Conservation (phyloP, 805 yeast genomes). For the Kazachstania martiniae region DNA sequence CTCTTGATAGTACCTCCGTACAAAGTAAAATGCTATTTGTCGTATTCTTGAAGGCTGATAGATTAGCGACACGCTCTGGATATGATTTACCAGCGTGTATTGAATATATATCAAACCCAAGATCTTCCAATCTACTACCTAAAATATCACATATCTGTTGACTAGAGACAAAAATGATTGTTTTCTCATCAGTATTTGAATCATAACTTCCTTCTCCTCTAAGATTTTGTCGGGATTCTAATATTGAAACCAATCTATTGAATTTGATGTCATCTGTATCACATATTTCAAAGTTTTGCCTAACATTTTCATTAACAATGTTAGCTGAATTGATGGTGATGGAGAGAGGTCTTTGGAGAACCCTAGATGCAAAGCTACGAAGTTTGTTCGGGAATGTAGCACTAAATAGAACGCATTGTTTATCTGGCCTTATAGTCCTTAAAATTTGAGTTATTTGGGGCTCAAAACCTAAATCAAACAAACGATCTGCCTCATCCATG, state of each 20-base stretch:
- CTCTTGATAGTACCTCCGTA: constrained; percentile 91
- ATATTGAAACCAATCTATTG: constrained; percentile 37
- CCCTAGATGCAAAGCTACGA: constrained; percentile 60
- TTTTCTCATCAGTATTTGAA: constrained; percentile 33
- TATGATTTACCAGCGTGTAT: constrained; percentile 93
- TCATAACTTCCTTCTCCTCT: constrained; percentile 19
- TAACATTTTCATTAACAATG: constrained; percentile 70
- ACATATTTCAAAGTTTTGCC: constrained; percentile 58
- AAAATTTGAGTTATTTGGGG: constrained; percentile 85
- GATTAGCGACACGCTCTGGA: constrained; percentile 64
- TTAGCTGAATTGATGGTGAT: constrained; percentile 73
- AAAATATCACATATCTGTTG: constrained; percentile 79
- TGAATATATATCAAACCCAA: constrained; percentile 42
- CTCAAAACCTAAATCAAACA: constrained; percentile 95
- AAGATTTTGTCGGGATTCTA: constrained; percentile 18
- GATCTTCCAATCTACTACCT: constrained; percentile 40
- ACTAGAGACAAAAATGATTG: constrained; percentile 76
- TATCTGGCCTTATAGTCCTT: constrained; percentile 67
- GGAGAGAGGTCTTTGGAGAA: constrained; percentile 56
- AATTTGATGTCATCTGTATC: constrained; percentile 46
- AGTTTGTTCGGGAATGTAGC: constrained; percentile 86
- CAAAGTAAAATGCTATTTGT: constrained; percentile 61
- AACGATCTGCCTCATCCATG: constrained; percentile 90
- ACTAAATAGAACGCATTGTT: constrained; percentile 82
- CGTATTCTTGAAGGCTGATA: constrained; percentile 57